phyloP scores from a whole-genome alignment of 257 asterid genomes.

The Scutellaria minor region DNA sequence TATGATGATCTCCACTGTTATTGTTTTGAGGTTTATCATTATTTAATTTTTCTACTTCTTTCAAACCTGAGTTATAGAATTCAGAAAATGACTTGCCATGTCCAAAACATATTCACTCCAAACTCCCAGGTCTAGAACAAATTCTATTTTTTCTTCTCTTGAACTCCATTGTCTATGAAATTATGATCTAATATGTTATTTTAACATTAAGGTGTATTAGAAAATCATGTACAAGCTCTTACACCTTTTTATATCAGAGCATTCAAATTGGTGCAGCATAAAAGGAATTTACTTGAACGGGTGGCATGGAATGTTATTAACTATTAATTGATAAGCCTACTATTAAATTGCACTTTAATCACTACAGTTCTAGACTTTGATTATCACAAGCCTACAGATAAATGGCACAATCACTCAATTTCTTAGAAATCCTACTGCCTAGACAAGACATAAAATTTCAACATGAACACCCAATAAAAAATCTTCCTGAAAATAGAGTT shows the following conservation, averaged over 20 bases:
- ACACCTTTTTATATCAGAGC: background rate
- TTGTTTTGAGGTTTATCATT: background rate
- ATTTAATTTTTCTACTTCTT: background rate
- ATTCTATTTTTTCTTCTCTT: background rate
- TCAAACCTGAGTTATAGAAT: background rate
- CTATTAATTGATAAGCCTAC: background rate
- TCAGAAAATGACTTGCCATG: background rate
- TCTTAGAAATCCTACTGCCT: background rate
- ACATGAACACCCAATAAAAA: background rate
- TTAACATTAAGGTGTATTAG: background rate
- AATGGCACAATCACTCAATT: background rate
- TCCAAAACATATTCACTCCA: background rate
- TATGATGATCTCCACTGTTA: background rate
- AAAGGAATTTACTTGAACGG: background rate
- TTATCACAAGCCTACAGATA: background rate
- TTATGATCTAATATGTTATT: conserved; percentile 3
- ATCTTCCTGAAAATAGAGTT: too few relatives aligned
- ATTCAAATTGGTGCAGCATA: background rate
- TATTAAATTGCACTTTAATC: too few relatives aligned
- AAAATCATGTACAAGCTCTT: background rate
- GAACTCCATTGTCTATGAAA: background rate
- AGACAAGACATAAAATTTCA: background rate
- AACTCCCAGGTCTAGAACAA: background rate
- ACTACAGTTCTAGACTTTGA: background rate
- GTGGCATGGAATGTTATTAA: background rate